phyloP scores from a whole-genome alignment of 257 asterid genomes.

The Datura wrightii region DNA sequence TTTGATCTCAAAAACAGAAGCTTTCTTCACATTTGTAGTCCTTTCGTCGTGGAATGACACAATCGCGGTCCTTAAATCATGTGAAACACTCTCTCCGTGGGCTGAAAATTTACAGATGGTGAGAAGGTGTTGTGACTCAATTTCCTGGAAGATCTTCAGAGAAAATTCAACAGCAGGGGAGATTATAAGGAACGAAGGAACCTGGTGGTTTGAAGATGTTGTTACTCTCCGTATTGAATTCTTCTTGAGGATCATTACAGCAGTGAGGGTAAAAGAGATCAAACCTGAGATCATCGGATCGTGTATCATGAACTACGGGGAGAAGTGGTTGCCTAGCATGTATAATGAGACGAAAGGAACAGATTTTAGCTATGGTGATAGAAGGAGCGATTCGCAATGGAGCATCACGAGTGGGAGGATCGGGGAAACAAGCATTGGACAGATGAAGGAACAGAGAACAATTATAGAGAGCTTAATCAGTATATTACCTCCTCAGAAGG shows the following conservation, averaged over 20 bases:
- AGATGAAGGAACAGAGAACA: slow-evolving; percentile 55
- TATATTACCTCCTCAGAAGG: slow-evolving; percentile 69
- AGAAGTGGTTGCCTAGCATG: slow-evolving; percentile 60
- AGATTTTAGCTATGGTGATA: slow-evolving; percentile 6
- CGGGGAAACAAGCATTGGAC: slow-evolving; percentile 46
- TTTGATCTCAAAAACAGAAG: slow-evolving; percentile 72
- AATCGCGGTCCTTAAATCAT: slow-evolving; percentile 62
- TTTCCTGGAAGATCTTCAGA: slow-evolving; percentile 62
- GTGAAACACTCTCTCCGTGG: slow-evolving; percentile 81
- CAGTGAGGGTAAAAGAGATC: slow-evolving; percentile 61
- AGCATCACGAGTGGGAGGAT: slow-evolving; percentile 54
- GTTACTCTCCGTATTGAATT: slow-evolving; percentile 66
- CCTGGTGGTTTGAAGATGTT: slow-evolving; percentile 80
- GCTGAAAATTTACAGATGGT: slow-evolving; percentile 87
- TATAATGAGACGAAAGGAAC: slow-evolving; percentile 46
- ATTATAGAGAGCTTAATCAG: slow-evolving; percentile 75
- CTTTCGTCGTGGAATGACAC: slow-evolving; percentile 83
- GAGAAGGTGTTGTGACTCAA: slow-evolving; percentile 79
- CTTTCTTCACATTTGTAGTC: slow-evolving; percentile 79
- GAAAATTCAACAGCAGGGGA: slow-evolving; percentile 49
- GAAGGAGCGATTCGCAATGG: slow-evolving; percentile 63
- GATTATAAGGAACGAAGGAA: slow-evolving; percentile 36
- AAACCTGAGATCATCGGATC: slow-evolving; percentile 66
- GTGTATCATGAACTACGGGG: slow-evolving; percentile 64
- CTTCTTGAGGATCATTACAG: slow-evolving; percentile 69